These are phyloP conservation scores for Aspergillus eucalypticola DNA, from an alignment of 2,329 filamentous ascomycete genomes.

Conservation along the genomic window DNA sequence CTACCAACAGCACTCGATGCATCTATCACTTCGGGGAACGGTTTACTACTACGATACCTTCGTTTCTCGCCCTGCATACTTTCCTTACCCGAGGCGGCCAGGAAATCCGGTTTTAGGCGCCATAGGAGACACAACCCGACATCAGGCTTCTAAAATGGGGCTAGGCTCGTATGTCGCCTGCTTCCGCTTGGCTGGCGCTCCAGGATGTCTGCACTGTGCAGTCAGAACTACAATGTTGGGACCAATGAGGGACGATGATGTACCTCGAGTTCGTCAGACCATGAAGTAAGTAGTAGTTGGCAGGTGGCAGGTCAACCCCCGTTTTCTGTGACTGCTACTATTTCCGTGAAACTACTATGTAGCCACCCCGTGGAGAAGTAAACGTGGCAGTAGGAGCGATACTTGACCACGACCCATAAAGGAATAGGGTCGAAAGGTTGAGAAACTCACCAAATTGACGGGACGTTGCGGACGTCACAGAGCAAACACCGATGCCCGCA, in stretches of 20 bases:
- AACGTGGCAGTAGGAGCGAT: conserved; percentile 7
- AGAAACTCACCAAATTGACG: background rate
- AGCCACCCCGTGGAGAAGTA: background rate
- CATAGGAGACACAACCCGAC: conserved; percentile 4
- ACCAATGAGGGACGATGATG: background rate
- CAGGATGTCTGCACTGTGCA: background rate
- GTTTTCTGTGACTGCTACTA: background rate
- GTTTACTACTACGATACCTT: no score
- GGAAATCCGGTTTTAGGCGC: conserved; percentile 7
- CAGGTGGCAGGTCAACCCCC: background rate
- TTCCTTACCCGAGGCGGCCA: background rate
- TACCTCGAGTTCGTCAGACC: background rate
- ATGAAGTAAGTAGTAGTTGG: background rate
- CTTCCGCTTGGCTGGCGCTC: conserved; percentile 10
- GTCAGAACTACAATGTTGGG: conserved; percentile 6
- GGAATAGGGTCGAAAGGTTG: background rate
- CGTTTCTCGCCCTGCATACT: background rate
- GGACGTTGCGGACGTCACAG: background rate
- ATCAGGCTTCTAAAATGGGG: conserved; percentile 5
- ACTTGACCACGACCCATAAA: background rate
- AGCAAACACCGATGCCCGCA: background rate
- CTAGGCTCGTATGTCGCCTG: conserved; percentile 3
- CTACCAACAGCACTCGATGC: background rate
- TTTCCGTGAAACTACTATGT: background rate
- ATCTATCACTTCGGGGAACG: background rate